phyloP scores from a whole-genome alignment of 2,329 filamentous ascomycete species.

The Sporothrix euskadiensis region DNA sequence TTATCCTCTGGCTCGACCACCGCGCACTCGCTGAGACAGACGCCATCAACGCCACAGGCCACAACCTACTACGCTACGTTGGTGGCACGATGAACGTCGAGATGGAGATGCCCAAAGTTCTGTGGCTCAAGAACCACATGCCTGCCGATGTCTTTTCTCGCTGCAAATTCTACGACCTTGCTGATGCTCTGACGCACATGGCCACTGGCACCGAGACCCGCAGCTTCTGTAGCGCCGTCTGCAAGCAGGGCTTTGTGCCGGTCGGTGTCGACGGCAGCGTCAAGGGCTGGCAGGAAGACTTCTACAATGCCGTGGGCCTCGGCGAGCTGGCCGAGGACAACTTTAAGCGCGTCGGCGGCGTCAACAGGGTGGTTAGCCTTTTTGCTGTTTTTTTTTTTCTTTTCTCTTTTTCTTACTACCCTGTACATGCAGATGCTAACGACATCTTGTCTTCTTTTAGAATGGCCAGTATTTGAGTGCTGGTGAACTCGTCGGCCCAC shows the following conservation, averaged over 20 bases:
- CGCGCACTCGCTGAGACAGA: slow-evolving; percentile 86
- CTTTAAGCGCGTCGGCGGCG: slow-evolving; percentile 91
- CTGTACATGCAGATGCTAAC: slow-evolving; percentile 7
- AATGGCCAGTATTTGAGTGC: slow-evolving; percentile 90
- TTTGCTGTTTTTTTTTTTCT: slow-evolving; percentile 39
- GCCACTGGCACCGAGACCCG: slow-evolving; percentile 89
- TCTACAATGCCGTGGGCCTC: slow-evolving; percentile 84
- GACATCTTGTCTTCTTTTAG: slow-evolving; percentile 49
- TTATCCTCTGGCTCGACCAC: slow-evolving; percentile 97
- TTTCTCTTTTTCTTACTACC: too few relatives aligned
- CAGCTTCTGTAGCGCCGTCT: slow-evolving; percentile 94
- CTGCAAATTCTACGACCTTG: slow-evolving; percentile 96
- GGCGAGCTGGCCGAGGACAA: slow-evolving; percentile 79
- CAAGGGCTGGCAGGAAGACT: slow-evolving; percentile 98
- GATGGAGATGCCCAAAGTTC: slow-evolving; percentile 98
- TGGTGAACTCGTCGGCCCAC: slow-evolving; percentile 81
- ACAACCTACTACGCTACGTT: slow-evolving; percentile 93
- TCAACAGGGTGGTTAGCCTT: slow-evolving; percentile 85
- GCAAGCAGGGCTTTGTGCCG: slow-evolving; percentile 95
- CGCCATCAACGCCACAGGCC: slow-evolving; percentile 87
- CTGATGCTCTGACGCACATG: slow-evolving; percentile 89
- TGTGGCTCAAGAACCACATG: slow-evolving; percentile 99
- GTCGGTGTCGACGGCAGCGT: slow-evolving; percentile 97
- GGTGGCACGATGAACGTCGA: slow-evolving; percentile 98
- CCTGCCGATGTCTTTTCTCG: slow-evolving; percentile 82